These are phyloP conservation scores for Xenosphaeropsis pyriputrescens DNA, from an alignment of 2,329 filamentous ascomycete genomes.

Conservation along the genomic window DNA sequence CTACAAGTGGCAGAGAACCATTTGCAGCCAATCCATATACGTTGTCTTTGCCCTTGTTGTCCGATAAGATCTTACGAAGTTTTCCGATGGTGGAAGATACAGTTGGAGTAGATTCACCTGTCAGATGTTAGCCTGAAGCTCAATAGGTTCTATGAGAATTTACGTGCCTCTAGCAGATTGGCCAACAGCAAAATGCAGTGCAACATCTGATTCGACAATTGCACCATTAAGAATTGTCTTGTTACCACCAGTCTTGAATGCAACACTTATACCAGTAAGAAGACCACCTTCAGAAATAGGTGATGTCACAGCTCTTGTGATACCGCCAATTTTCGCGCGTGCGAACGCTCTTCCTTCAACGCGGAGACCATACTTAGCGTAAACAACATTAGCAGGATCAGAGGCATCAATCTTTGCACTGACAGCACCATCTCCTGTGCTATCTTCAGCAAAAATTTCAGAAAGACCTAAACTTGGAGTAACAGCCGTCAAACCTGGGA, in stretches of 20 bases:
- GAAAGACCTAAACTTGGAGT: slow-evolving; percentile 30
- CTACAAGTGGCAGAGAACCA: slow-evolving; percentile 23
- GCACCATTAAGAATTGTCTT: slow-evolving; percentile 24
- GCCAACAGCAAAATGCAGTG: slow-evolving; percentile 24
- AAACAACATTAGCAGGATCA: slow-evolving; percentile 17
- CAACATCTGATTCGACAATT: slow-evolving; percentile 26
- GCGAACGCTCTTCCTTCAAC: slow-evolving; percentile 25
- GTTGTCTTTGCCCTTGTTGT: slow-evolving; percentile 20
- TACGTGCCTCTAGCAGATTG: slow-evolving; percentile 18
- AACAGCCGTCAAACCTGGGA: slow-evolving; percentile 33
- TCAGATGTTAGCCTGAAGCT: slow-evolving; percentile 5
- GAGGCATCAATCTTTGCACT: slow-evolving; percentile 12
- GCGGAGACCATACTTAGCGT: slow-evolving; percentile 25
- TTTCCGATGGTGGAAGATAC: slow-evolving; percentile 16
- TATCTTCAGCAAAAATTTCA: slow-evolving; percentile 29
- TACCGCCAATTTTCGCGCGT: slow-evolving; percentile 26
- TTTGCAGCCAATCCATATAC: slow-evolving; percentile 22
- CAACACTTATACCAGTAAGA: slow-evolving; percentile 25
- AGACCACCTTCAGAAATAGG: slow-evolving; percentile 18
- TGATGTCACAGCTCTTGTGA: slow-evolving; percentile 26
- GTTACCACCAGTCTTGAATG: slow-evolving; percentile 22
- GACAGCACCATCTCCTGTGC: slow-evolving; percentile 30
- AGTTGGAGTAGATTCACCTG: slow-evolving; percentile 12
- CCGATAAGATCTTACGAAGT: slow-evolving; percentile 21
- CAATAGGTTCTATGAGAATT: slow-evolving; percentile 8